These are phyloP conservation scores for Corylus avellana DNA, from an alignment of 306 rosid genomes.

Conservation along the genomic window DNA sequence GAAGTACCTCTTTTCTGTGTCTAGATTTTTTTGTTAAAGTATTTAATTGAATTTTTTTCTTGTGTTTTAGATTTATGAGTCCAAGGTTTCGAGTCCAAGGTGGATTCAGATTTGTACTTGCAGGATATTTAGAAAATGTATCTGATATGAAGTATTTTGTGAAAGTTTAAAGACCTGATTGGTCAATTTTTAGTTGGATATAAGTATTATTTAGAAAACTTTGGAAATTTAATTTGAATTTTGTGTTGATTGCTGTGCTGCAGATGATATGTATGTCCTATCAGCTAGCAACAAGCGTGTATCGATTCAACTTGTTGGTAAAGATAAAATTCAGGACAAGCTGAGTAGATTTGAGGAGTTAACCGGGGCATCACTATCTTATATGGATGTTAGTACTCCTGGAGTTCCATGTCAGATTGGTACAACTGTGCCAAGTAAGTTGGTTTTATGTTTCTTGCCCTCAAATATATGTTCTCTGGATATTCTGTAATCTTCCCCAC, in stretches of 20 bases:
- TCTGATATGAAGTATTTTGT: not conserved
- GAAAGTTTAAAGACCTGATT: not conserved
- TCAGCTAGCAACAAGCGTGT: slow-evolving; percentile 82
- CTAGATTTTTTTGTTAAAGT: not conserved
- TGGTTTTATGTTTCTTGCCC: slow-evolving; percentile 4
- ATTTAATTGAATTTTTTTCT: not conserved
- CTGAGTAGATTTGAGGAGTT: slow-evolving; percentile 88
- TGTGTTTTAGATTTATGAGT: not conserved
- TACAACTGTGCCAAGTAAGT: slow-evolving; percentile 68
- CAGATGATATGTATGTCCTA: slow-evolving; percentile 97
- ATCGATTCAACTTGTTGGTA: slow-evolving; percentile 73
- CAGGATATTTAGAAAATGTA: not conserved
- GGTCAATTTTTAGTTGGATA: not conserved
- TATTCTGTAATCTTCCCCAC: not conserved
- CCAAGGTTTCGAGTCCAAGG: not conserved
- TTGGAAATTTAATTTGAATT: slow-evolving; percentile 23
- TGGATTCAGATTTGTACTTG: not conserved
- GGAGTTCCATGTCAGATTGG: slow-evolving; percentile 56
- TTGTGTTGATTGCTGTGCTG: slow-evolving; percentile 27
- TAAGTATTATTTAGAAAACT: slow-evolving; percentile 16
- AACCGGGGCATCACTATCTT: slow-evolving; percentile 62
- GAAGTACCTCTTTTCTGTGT: not conserved
- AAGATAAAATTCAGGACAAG: slow-evolving; percentile 77
- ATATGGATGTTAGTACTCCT: slow-evolving; percentile 73
- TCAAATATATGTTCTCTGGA: slow-evolving; percentile 12